phyloP scores from a whole-genome alignment of 768 basidiomycete species.

The Calocybe cyanea region DNA sequence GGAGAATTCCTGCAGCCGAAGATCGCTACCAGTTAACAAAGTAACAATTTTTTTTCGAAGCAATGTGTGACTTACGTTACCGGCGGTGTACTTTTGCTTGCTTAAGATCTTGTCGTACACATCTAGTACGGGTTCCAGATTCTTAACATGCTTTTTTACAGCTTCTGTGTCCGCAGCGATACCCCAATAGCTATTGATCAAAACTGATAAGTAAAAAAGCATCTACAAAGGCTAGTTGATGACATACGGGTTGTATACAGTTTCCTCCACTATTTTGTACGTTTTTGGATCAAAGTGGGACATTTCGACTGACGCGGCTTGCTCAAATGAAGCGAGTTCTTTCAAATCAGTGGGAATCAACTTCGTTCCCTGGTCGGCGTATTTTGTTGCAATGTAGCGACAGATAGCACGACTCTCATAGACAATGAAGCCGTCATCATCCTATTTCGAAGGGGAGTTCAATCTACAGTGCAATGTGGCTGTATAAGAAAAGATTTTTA shows the following conservation, averaged over 20 bases:
- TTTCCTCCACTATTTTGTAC: conserved; percentile 39
- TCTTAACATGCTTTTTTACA: conserved; percentile 23
- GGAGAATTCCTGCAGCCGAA: too few relatives aligned
- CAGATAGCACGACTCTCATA: conserved; percentile 62
- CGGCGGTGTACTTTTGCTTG: conserved; percentile 52
- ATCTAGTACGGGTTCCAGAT: conserved; percentile 37
- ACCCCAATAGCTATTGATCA: conserved; percentile 8
- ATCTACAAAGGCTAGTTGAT: too few relatives aligned
- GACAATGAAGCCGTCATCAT: conserved; percentile 55
- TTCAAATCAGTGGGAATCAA: conserved; percentile 50
- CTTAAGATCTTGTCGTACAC: conserved; percentile 50
- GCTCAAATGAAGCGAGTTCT: conserved; percentile 38
- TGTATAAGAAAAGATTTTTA: neutral
- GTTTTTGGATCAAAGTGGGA: conserved; percentile 46
- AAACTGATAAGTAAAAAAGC: too few relatives aligned
- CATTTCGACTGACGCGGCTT: conserved; percentile 48
- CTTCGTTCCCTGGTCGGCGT: conserved; percentile 42
- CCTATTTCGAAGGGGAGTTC: conserved; percentile 25
- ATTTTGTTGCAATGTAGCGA: conserved; percentile 56
- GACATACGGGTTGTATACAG: conserved; percentile 49
- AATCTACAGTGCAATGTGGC: neutral
- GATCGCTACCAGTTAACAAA: too few relatives aligned
- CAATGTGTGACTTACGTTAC: conserved; percentile 41
- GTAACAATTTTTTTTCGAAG: too few relatives aligned
- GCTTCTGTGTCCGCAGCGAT: conserved; percentile 9